Percentiles rank a stretch among this genome's conserved stretches.
phyloP scores from a whole-genome alignment of 768 basidiomycete genomes.

The Agaricus subrufescens region DNA sequence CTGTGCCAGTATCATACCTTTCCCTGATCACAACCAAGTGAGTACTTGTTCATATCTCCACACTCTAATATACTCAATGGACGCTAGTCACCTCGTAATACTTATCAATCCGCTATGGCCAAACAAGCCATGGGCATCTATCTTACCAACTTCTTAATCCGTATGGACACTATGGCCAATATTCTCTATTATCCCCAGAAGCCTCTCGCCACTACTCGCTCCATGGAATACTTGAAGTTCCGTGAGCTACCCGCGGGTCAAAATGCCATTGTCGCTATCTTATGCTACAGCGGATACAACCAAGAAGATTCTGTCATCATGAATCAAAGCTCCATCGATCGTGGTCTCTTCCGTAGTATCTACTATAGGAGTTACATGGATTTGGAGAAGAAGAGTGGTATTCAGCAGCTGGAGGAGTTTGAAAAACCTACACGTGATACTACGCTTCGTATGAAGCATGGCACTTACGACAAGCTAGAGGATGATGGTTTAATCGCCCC shows the following conservation, averaged over 20 bases:
- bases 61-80: not conserved
- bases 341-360: conserved; percentile 96
- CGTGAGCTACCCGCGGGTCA: conserved; percentile 98
- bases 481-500: conserved; percentile 95
- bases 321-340: conserved; percentile 98
- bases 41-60: conserved; percentile 17
- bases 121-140: conserved; percentile 99
- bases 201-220: conserved; percentile 95
- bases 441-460: conserved; percentile 95
- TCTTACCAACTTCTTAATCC: conserved; percentile 95
- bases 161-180: conserved; percentile 99
- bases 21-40: conserved; percentile 99
- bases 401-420: conserved; percentile 91
- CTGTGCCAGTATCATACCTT: conserved; percentile 98
- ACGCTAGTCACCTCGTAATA: conserved; percentile 93
- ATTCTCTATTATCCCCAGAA: conserved; percentile 99
- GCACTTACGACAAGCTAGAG: conserved; percentile 97
- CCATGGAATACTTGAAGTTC: conserved; percentile 99
- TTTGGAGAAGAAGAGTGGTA: conserved; percentile 93
- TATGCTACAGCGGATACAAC: conserved; percentile 99
- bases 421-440: conserved; percentile 93
- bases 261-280: conserved; percentile 96
- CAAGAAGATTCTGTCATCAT: conserved; percentile 99
- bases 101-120: conserved; percentile 99
- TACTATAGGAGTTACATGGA: conserved; percentile 99